These are phyloP conservation scores for Gentiana dahurica DNA, from an alignment of 257 asterid species.

Conservation along the genomic window DNA sequence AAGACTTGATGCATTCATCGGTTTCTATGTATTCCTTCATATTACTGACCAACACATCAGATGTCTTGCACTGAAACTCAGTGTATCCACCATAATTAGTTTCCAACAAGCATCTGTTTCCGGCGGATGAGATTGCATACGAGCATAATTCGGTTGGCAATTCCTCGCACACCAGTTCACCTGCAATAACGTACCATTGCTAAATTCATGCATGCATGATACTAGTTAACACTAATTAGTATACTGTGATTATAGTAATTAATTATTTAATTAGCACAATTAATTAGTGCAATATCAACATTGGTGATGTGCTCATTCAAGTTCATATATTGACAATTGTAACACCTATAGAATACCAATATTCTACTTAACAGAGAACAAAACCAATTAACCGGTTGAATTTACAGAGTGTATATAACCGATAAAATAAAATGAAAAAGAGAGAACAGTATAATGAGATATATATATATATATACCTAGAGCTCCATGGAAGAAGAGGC, in stretches of 20 bases:
- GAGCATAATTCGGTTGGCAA: slow-evolving; percentile 22
- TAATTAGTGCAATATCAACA: too few species aligned
- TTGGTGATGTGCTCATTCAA: too few species aligned
- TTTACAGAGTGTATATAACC: background rate
- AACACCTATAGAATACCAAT: too few species aligned
- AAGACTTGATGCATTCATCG: slow-evolving; percentile 22
- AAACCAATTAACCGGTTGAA: too few species aligned
- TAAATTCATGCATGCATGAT: too few species aligned
- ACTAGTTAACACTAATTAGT: too few species aligned
- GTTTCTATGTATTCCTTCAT: slow-evolving; percentile 15
- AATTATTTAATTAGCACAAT: too few species aligned
- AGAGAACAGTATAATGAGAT: background rate
- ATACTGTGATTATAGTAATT: too few species aligned
- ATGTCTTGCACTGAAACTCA: slow-evolving; percentile 21
- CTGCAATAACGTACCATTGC: slow-evolving; percentile 3
- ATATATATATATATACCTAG: slow-evolving; percentile 18
- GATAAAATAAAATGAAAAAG: background rate
- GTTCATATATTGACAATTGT: too few species aligned
- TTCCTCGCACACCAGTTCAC: slow-evolving; percentile 25
- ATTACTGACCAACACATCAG: slow-evolving; percentile 10
- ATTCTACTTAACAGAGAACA: too few species aligned
- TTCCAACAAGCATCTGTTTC: slow-evolving; percentile 27
- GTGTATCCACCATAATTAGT: slow-evolving; percentile 12
- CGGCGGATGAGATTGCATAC: slow-evolving; percentile 19
- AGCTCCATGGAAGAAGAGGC: slow-evolving; percentile 22